These are phyloP conservation scores for Paraconiothyrium sp. DNA, from an alignment of 2,329 filamentous ascomycete species.

Conservation along the genomic window DNA sequence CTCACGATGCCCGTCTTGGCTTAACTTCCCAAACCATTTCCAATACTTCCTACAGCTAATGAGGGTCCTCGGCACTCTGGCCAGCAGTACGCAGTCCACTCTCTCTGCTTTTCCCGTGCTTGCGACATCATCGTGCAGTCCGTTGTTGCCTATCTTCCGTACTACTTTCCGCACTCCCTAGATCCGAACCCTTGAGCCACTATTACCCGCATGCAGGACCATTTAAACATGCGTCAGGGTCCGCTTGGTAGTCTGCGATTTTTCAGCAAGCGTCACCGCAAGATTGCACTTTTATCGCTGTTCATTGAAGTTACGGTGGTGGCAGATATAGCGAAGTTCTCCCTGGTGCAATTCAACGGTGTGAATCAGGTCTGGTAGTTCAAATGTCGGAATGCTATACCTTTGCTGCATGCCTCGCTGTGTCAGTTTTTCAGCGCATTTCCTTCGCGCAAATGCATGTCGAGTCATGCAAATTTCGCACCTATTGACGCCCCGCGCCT, in stretches of 20 bases:
- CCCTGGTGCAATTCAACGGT: not conserved
- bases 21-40: slow-evolving; percentile 15
- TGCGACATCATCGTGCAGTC: slow-evolving; percentile 30
- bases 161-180: slow-evolving; percentile 3
- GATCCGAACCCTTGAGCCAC: slow-evolving; percentile 3
- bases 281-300: not conserved
- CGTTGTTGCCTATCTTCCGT: not conserved
- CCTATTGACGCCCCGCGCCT: not conserved
- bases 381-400: not conserved
- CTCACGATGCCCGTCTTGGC: slow-evolving; percentile 11
- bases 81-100: not conserved
- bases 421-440: not conserved
- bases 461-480: slow-evolving; percentile 3
- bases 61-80: not conserved
- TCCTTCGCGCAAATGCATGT: not conserved
- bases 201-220: slow-evolving; percentile 10
- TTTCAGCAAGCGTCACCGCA: not conserved
- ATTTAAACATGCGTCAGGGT: not conserved
- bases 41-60: slow-evolving; percentile 14
- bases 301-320: not conserved
- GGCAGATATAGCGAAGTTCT: not conserved
- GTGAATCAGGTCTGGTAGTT: not conserved
- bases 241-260: slow-evolving; percentile 1
- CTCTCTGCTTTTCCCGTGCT: slow-evolving; percentile 4
- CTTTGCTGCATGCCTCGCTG: not conserved